Evolutionary conservation across 1,284 basidiomycete species (phyloP).

Genomic region (Sporisorium graminicola): DNA sequence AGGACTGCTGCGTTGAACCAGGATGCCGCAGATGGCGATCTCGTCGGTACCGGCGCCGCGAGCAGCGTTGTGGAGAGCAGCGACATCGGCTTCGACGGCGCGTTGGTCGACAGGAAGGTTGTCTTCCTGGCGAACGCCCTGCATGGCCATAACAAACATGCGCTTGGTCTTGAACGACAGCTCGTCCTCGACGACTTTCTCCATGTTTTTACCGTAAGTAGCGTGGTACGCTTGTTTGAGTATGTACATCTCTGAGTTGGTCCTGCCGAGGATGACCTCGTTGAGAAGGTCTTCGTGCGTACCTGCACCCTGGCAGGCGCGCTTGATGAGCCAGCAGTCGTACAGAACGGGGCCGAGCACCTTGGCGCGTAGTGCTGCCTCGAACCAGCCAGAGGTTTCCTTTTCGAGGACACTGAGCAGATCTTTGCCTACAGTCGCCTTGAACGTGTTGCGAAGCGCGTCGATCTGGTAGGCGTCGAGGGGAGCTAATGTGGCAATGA

Average conservation of each 20-base stretch:
- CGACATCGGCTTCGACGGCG: conserved; percentile 50
- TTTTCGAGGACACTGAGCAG: conserved; percentile 63
- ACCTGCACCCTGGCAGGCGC: conserved; percentile 64
- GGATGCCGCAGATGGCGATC: conserved; percentile 65
- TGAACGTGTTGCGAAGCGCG: conserved; percentile 61
- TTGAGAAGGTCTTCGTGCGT: conserved; percentile 68
- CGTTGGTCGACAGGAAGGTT: conserved; percentile 48
- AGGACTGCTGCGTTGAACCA: conserved; percentile 61
- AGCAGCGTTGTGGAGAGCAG: conserved; percentile 42
- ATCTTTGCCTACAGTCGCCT: conserved; percentile 64
- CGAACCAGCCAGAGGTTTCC: conserved; percentile 67
- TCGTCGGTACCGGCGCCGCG: conserved; percentile 61
- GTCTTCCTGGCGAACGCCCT: conserved; percentile 61
- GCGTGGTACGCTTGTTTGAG: conserved; percentile 66
- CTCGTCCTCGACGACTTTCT: conserved; percentile 66
- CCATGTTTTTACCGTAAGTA: conserved; percentile 59
- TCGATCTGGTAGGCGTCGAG: conserved; percentile 64
- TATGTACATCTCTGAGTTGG: conserved; percentile 63
- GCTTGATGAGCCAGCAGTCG: conserved; percentile 65
- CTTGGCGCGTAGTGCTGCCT: conserved; percentile 57
- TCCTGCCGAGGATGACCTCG: conserved; percentile 64
- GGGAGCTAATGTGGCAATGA: conserved; percentile 57
- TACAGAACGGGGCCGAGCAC: conserved; percentile 63
- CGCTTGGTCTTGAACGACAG: conserved; percentile 68
- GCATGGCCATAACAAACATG: conserved; percentile 64